Evolutionary conservation across 1,284 basidiomycete species (phyloP).

Genomic region (Cryptococcus sp.): DNA sequence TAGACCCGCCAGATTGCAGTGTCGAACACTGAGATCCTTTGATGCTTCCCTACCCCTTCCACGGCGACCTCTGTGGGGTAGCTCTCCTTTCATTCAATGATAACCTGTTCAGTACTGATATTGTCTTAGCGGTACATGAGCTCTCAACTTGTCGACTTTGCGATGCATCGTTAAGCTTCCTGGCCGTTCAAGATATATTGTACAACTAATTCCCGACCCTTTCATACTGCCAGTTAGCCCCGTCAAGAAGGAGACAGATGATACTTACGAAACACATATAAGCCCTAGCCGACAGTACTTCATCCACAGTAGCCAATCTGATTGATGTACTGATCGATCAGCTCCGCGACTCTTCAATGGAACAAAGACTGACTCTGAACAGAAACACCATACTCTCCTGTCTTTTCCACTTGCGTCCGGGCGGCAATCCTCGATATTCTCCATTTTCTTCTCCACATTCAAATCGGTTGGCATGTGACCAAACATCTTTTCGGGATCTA

Average conservation of each 20-base stretch:
- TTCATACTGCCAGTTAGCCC: conserved; percentile 16
- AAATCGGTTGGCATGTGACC: conserved; percentile 4
- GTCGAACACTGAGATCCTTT: too few species aligned
- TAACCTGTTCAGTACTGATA: too few species aligned
- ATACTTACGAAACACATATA: conserved; percentile 59
- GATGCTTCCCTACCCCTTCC: too few species aligned
- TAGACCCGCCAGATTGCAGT: too few species aligned
- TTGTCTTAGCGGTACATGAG: too few species aligned
- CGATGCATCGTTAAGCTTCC: too few species aligned
- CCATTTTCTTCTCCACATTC: background rate
- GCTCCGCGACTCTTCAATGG: background rate
- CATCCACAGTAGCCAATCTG: conserved; percentile 70
- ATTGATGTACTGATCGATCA: conserved; percentile 58
- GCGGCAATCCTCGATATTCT: background rate
- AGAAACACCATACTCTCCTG: conserved; percentile 78
- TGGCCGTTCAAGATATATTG: background rate
- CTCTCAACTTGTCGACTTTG: too few species aligned
- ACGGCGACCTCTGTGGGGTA: too few species aligned
- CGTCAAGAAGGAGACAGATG: background rate
- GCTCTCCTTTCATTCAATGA: too few species aligned
- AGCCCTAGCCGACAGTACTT: conserved; percentile 82
- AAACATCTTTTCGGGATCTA: conserved; percentile 41
- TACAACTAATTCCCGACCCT: background rate
- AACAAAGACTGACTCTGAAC: conserved; percentile 55
- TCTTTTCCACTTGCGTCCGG: conserved; percentile 20